phyloP scores from a whole-genome alignment of 1,284 basidiomycete species.

The Ustilago esculenta region DNA sequence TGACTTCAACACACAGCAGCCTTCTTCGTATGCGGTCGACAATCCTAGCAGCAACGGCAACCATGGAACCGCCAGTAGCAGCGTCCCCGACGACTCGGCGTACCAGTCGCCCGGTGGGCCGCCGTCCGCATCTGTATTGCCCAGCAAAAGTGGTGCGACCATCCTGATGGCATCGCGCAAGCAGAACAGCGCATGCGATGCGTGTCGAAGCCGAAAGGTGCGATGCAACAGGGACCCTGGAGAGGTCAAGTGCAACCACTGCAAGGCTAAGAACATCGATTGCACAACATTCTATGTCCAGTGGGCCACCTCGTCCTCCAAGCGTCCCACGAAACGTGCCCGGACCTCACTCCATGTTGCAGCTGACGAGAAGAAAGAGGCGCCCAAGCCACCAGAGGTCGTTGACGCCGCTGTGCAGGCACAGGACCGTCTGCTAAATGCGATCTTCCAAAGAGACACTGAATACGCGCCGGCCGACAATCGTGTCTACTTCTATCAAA shows the following conservation, averaged over 20 bases:
- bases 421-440: slow-evolving; percentile 36
- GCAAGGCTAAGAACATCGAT: slow-evolving; percentile 56
- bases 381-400: slow-evolving; percentile 35
- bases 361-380: slow-evolving; percentile 30
- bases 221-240: slow-evolving; percentile 50
- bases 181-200: slow-evolving; percentile 60
- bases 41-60: slow-evolving; percentile 12
- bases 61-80: slow-evolving; percentile 8
- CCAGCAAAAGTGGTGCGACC: slow-evolving; percentile 20
- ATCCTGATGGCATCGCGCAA: slow-evolving; percentile 50
- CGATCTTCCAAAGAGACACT: slow-evolving; percentile 39
- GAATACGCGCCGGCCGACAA: slow-evolving; percentile 27
- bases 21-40: slow-evolving; percentile 3
- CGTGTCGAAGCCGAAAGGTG: slow-evolving; percentile 58
- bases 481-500: slow-evolving; percentile 22
- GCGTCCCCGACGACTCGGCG: slow-evolving; percentile 13
- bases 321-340: slow-evolving; percentile 48
- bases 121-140: slow-evolving; percentile 15
- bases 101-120: slow-evolving; percentile 13
- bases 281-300: slow-evolving; percentile 60
- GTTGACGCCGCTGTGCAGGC: slow-evolving; percentile 23
- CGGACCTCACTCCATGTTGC: slow-evolving; percentile 24
- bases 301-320: slow-evolving; percentile 52
- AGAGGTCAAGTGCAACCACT: slow-evolving; percentile 55
- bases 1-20: slow-evolving; percentile 8